Evolutionary conservation across 352 stramenopile species (phyloP).

Genomic region (Pythium coloratum): DNA sequence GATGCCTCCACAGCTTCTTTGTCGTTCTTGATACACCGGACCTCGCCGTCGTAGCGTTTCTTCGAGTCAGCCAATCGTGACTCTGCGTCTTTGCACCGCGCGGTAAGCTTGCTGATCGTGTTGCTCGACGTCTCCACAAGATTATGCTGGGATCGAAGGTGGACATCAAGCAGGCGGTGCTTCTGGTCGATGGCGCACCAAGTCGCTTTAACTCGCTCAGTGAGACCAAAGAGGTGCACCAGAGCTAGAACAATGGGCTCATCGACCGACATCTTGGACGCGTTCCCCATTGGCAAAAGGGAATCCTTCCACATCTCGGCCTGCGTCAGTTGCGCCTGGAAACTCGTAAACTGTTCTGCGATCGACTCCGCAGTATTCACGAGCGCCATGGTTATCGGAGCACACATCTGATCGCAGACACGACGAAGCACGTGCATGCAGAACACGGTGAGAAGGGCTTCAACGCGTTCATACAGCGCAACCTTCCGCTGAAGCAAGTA

Average conservation of each 20-base stretch:
- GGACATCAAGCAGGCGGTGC: constrained; percentile 42
- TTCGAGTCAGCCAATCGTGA: not conserved
- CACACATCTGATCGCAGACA: constrained; percentile 54
- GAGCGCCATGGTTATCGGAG: constrained; percentile 25
- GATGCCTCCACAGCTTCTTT: not conserved
- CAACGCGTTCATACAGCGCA: constrained; percentile 35
- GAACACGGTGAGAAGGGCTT: constrained; percentile 53
- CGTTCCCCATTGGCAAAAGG: not conserved
- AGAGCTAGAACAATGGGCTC: constrained; percentile 18
- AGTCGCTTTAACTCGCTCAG: constrained; percentile 49
- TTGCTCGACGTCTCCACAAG: constrained; percentile 12
- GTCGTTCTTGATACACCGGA: not conserved
- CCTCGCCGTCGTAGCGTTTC: not conserved
- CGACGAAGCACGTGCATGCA: constrained; percentile 51
- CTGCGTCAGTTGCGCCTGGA: constrained; percentile 35
- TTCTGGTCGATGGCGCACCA: constrained; percentile 51
- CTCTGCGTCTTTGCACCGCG: constrained; percentile 10
- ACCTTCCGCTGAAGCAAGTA: constrained; percentile 23
- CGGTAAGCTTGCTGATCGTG: constrained; percentile 12
- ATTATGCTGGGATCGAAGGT: constrained; percentile 22
- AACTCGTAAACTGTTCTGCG: constrained; percentile 44
- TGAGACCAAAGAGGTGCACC: constrained; percentile 42
- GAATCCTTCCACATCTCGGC: constrained; percentile 30
- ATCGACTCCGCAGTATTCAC: constrained; percentile 34
- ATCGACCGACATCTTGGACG: not conserved